phyloP scores from a whole-genome alignment of 139 green algal species.

The Chlamydomonas applanata region DNA sequence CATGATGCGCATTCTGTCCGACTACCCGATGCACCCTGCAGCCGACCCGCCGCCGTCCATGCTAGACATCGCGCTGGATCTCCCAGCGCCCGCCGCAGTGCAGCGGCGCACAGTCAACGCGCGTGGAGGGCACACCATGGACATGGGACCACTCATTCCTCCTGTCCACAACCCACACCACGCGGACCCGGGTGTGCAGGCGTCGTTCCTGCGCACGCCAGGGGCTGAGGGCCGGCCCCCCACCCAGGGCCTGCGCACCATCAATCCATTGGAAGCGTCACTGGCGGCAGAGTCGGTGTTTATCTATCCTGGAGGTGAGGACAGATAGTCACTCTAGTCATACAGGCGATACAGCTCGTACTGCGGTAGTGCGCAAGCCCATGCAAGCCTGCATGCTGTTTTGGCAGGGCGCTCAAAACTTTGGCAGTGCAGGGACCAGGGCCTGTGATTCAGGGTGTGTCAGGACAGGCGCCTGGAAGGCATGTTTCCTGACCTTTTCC shows the following conservation, averaged over 20 bases:
- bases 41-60: constrained; percentile 5
- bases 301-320: constrained; percentile 39
- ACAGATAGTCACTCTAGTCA: too few species aligned
- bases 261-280: constrained; percentile 45
- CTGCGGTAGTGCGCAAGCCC: too few species aligned
- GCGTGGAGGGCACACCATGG: constrained; percentile 17
- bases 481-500: too few species aligned
- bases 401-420: too few species aligned
- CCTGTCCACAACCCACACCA: background rate
- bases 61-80: constrained; percentile 40
- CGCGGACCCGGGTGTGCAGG: background rate
- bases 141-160: constrained; percentile 40
- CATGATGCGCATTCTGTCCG: constrained; percentile 28
- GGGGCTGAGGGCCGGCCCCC: background rate
- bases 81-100: constrained; percentile 29
- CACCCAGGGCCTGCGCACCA: constrained; percentile 29
- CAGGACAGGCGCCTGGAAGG: too few species aligned
- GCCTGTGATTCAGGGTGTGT: too few species aligned
- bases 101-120: constrained; percentile 10
- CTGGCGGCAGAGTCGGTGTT: constrained; percentile 43
- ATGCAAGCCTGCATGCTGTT: too few species aligned
- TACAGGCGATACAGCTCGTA: too few species aligned
- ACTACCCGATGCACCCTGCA: constrained; percentile 18
- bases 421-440: too few species aligned
- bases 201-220: constrained; percentile 8